Conservation (phyloP, 192 early-diverging fungal species). For the Backusella circina region DNA sequence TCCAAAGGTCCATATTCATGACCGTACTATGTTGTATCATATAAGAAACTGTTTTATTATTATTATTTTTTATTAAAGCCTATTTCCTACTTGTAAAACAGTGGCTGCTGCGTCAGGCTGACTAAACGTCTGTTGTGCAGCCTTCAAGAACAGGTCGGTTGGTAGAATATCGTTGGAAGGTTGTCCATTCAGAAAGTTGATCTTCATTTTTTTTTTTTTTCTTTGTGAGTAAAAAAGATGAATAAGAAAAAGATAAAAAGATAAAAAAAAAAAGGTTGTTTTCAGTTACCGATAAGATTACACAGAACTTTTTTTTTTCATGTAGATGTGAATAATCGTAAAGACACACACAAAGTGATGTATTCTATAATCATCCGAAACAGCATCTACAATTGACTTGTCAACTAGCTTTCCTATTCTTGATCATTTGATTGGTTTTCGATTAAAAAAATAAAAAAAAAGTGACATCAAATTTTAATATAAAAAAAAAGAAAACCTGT, state of each 20-base stretch:
- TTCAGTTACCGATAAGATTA: not conserved
- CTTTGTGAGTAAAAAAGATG: not conserved
- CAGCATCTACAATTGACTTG: not conserved
- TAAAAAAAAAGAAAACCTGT: not conserved
- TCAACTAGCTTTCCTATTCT: not conserved
- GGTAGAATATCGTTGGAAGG: slow-evolving; percentile 1
- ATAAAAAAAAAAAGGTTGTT: not conserved
- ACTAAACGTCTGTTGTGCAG: not conserved
- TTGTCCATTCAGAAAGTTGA: slow-evolving; percentile 4
- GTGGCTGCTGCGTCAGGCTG: not conserved
- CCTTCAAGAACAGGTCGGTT: not conserved
- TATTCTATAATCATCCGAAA: not conserved
- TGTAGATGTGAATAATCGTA: not conserved
- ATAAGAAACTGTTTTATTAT: not conserved
- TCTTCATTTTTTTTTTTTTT: not conserved
- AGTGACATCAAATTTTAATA: not conserved
- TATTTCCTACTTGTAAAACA: not conserved
- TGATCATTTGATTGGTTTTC: not conserved
- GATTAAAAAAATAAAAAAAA: not conserved
- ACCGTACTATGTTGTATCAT: slow-evolving; percentile 17
- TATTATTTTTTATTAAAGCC: not conserved
- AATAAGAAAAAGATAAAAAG: not conserved
- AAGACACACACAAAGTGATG: not conserved
- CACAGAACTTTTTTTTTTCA: not conserved
- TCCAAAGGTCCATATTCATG: slow-evolving; percentile 6